Evolutionary conservation across 2,329 filamentous ascomycete genomes (phyloP).

Genomic region (Dactylella cylindrospora): DNA sequence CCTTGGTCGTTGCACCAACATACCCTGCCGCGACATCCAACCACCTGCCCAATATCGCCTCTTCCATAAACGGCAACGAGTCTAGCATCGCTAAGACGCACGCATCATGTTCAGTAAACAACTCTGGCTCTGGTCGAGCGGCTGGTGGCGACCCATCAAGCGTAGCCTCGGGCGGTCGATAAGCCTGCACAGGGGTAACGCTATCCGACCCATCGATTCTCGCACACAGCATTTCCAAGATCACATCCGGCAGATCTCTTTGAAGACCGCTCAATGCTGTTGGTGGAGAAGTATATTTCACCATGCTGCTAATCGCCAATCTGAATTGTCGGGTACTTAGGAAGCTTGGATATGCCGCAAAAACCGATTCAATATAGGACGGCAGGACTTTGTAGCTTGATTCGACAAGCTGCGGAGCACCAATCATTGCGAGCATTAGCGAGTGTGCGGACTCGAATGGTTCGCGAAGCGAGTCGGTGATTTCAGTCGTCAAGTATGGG

Average conservation of each 20-base stretch:
- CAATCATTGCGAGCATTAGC: conserved; percentile 75
- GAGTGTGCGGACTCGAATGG: conserved; percentile 91
- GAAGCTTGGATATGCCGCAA: conserved; percentile 74
- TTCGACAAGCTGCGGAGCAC: conserved; percentile 72
- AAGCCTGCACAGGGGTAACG: conserved; percentile 51
- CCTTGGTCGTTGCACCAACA: conserved; percentile 58
- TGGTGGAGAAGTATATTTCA: conserved; percentile 78
- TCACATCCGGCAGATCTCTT: conserved; percentile 73
- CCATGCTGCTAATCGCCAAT: conserved; percentile 79
- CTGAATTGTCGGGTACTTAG: conserved; percentile 84
- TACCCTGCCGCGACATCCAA: conserved; percentile 70
- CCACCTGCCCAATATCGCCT: conserved; percentile 76
- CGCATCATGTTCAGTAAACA: conserved; percentile 71
- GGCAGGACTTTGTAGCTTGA: conserved; percentile 72
- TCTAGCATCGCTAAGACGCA: conserved; percentile 77
- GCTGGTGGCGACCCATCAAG: conserved; percentile 49
- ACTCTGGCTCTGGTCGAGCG: conserved; percentile 7
- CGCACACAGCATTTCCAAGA: conserved; percentile 75
- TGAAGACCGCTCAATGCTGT: conserved; percentile 71
- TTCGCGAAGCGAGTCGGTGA: conserved; percentile 61
- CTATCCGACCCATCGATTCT: conserved; percentile 55
- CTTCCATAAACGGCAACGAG: conserved; percentile 70
- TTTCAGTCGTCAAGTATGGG: conserved; percentile 68
- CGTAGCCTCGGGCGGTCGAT: conserved; percentile 47
- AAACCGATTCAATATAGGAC: conserved; percentile 79